Percentiles rank a stretch among this genome's conserved stretches.
Conservation (phyloP, 345 rosid genomes). For the Hibiscus mutabilis region DNA sequence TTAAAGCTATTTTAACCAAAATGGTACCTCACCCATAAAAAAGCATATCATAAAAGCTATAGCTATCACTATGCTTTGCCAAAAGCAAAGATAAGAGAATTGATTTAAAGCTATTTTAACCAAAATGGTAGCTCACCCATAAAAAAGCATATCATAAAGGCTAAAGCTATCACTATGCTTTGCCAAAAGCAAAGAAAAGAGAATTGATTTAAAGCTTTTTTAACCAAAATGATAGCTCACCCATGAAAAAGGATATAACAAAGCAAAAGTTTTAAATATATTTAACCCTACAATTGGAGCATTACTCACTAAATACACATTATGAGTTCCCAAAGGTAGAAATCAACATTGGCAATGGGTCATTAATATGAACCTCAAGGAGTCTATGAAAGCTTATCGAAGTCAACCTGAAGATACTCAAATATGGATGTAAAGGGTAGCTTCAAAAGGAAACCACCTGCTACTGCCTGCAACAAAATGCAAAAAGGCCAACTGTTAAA, state of each 20-base stretch:
- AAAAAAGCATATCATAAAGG: neutral
- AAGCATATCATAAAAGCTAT: neutral
- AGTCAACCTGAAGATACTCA: conserved; percentile 80
- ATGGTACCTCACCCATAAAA: neutral
- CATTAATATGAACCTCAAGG: neutral
- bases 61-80: neutral
- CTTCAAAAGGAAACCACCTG: conserved; percentile 55
- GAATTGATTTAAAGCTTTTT: neutral
- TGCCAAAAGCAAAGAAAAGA: neutral
- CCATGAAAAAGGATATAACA: neutral
- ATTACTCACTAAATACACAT: neutral
- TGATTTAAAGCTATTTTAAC: neutral
- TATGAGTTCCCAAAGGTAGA: neutral
- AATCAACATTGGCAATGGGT: neutral
- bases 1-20: neutral
- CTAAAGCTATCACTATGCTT: neutral
- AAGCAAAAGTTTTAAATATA: neutral
- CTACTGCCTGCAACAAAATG: conserved; percentile 48
- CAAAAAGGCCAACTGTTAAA: neutral
- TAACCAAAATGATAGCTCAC: neutral
- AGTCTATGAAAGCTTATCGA: neutral
- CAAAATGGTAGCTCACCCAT: neutral
- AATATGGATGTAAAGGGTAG: conserved; percentile 88
- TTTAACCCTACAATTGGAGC: neutral
- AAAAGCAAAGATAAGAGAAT: neutral